Evolutionary conservation across 73 alveolate genomes (phyloP).

Genomic region (Paramecium biaurelia): DNA sequence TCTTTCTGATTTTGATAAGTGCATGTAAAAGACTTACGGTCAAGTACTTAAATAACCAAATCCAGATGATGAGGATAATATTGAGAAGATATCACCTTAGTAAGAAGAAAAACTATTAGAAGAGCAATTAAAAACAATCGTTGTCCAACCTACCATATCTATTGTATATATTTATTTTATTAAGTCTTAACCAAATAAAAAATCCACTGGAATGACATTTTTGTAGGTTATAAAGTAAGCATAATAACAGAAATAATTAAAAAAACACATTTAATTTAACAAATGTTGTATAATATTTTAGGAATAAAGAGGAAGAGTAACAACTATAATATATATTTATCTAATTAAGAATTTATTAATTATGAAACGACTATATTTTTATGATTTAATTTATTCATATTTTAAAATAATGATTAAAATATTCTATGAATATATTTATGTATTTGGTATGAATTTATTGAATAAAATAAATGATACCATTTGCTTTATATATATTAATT

Average conservation of each 20-base stretch:
- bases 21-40: neutral
- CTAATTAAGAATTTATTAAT: no score
- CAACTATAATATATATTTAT: neutral
- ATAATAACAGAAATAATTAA: neutral
- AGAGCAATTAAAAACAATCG: neutral
- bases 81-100: neutral
- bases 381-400: no score
- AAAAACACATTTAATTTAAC: conserved; percentile 23
- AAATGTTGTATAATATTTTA: conserved; percentile 19
- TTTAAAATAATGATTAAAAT: no score
- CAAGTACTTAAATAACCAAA: neutral
- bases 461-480: no score
- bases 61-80: neutral
- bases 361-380: no score
- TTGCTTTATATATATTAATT: no score
- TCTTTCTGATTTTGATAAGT: conserved; percentile 44
- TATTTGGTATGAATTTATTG: no score
- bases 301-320: conserved; percentile 22
- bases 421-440: no score
- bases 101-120: neutral
- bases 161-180: neutral
- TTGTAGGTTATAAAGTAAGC: conserved; percentile 8
- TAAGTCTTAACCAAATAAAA: neutral
- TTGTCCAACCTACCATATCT: neutral
- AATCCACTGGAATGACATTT: conserved; percentile 10